Base-by-base conservation (phyloP, 306 rosid species). In the Prosopis cineraria region DNA sequence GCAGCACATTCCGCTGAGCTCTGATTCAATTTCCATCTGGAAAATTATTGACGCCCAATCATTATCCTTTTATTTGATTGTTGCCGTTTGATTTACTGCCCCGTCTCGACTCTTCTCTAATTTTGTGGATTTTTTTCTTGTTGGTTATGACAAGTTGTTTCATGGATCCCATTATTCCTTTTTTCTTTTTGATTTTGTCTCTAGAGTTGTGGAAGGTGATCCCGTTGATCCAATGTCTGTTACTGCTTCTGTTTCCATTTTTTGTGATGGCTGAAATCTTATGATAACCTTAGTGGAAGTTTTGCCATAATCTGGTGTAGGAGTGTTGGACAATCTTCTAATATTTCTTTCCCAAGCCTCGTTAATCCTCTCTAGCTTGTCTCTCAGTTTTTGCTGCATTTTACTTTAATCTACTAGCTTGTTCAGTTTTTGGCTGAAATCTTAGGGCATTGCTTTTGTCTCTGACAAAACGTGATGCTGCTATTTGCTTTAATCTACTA, bases 101-200 rank as follows among this genome's bases (percentile, higher is more conserved):
- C 37, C 2, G 16, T 59, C 47, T 8, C 58, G 72, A 47, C 68
- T 33, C n/a, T 44, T 53, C 22, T 65, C n/a, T n/a, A 27, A 56
- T 79, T 68, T 83, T 47, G 55, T 68, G 30, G 33, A 68, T 40
- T 52, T 60, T 64, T 62, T 31, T 79, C 17, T 79, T 36, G 30
- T 37, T 59, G 60, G 36, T 72, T 30, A 73, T 17, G 50, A 16
- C 40, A n/a, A 80, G 74, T 36, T 60, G 39, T 14, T 60, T 27
- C 20, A 30, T 60, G 1, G 45, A 72, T 45, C 29, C 25, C 36
- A 11, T 48, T 48, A 36, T 47, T 29, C 19, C 14, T 62, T 62
- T 47, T 24, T 52, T 10, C 19, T n/a, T 62, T 31, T 44, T 40
- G n/a, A 24, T 41, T 3, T 5, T 29, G 1, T 19, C 30, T 30